Evolutionary conservation across 106 monocot species (phyloP).

Genomic region (Alisma plantagoaquatica): DNA sequence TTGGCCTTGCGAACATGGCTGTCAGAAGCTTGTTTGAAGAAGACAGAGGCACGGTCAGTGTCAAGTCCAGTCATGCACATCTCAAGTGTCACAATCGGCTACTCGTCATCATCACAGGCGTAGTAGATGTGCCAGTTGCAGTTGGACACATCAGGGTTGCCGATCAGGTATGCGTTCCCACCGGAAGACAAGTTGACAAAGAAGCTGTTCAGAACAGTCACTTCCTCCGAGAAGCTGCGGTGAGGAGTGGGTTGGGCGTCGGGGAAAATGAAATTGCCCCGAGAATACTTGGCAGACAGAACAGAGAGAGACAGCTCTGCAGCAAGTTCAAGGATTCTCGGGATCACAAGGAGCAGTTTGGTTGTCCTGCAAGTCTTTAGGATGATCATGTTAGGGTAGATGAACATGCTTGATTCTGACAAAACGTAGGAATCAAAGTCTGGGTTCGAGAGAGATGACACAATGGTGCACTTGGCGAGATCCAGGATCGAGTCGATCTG

Average conservation of each 20-base stretch:
- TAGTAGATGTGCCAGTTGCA: conserved; percentile 88
- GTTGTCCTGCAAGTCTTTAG: conserved; percentile 94
- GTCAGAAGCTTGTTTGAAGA: conserved; percentile 52
- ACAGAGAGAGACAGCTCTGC: conserved; percentile 35
- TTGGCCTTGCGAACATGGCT: conserved; percentile 20
- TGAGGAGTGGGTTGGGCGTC: conserved; percentile 76
- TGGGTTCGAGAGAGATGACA: conserved; percentile 68
- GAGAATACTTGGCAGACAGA: conserved; percentile 59
- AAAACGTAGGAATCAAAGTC: conserved; percentile 88
- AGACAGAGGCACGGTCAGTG: conserved; percentile 39
- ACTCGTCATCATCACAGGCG: conserved; percentile 40
- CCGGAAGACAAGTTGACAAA: conserved; percentile 53
- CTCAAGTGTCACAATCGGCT: conserved; percentile 72
- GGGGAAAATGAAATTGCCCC: conserved; percentile 81
- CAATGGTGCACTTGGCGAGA: conserved; percentile 74
- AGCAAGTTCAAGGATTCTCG: conserved; percentile 68
- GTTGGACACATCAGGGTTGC: conserved; percentile 32
- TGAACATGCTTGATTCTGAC: conserved; percentile 92
- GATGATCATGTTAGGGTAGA: conserved; percentile 68
- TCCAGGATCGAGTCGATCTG: conserved; percentile 73
- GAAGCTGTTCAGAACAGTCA: conserved; percentile 38
- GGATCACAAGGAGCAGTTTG: conserved; percentile 66
- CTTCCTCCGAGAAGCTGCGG: conserved; percentile 77
- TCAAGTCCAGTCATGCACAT: conserved; percentile 93
- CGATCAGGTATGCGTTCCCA: conserved; percentile 61